Conservation (phyloP, 2,329 filamentous ascomycete species). For the Colletotrichum agaves region DNA sequence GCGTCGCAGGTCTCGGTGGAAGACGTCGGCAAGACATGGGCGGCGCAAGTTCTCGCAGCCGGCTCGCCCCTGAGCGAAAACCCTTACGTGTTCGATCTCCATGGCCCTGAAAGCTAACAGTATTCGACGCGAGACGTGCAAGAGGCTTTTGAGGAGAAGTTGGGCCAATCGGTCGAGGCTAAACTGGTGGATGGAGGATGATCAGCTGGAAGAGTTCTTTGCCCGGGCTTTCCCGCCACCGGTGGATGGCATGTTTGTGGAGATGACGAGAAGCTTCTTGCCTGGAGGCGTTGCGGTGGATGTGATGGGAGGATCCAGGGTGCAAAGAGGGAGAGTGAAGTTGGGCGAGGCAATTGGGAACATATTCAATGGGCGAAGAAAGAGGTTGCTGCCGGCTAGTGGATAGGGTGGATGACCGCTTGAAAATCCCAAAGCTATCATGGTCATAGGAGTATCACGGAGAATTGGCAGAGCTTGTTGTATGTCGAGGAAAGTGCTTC, state of each 20-base stretch:
- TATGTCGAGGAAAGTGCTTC: too few relatives aligned
- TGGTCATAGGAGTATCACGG: too few relatives aligned
- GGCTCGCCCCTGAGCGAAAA: conserved; percentile 22
- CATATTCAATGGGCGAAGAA: not conserved
- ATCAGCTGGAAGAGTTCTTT: conserved; percentile 42
- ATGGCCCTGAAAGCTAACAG: conserved; percentile 44
- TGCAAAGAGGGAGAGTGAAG: not conserved
- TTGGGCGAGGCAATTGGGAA: not conserved
- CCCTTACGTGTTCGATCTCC: conserved; percentile 40
- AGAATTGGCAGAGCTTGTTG: too few relatives aligned
- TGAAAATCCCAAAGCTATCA: too few relatives aligned
- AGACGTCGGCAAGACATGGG: conserved; percentile 44
- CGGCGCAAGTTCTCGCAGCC: conserved; percentile 39
- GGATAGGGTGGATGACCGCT: too few relatives aligned
- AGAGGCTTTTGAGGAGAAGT: conserved; percentile 42
- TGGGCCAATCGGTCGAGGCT: conserved; percentile 42
- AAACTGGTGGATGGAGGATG: conserved; percentile 41
- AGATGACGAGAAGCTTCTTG: conserved; percentile 38
- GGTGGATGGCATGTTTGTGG: conserved; percentile 27
- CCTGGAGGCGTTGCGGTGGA: conserved; percentile 43
- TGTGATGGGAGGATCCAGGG: not conserved
- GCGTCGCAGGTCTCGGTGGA: conserved; percentile 43
- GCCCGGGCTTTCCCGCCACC: conserved; percentile 39
- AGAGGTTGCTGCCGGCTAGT: too few relatives aligned
- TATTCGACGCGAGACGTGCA: conserved; percentile 45